Evolutionary conservation across 179 eudicot species (phyloP).

Genomic region (Beta lomatogona): DNA sequence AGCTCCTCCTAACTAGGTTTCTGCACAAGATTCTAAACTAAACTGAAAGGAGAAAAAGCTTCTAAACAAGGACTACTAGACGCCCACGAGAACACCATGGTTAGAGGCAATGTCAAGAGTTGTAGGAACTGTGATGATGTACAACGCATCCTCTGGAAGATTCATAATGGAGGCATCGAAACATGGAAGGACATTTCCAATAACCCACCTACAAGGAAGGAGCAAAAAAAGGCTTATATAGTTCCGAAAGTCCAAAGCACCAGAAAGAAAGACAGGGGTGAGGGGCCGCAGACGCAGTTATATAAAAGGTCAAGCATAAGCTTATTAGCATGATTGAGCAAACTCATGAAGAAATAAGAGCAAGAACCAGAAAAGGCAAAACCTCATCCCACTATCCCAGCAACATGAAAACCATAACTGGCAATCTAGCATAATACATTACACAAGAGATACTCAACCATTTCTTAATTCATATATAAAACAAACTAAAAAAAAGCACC

Average conservation of each 20-base stretch:
- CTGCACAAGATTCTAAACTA: slow-evolving; percentile 89
- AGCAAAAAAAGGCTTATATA: no score
- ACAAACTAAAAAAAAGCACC: neutral
- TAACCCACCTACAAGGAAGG: slow-evolving; percentile 90
- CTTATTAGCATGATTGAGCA: neutral
- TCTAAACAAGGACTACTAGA: slow-evolving; percentile 45
- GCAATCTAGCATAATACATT: neutral
- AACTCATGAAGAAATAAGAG: neutral
- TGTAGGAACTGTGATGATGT: slow-evolving; percentile 95
- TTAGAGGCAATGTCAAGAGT: slow-evolving; percentile 94
- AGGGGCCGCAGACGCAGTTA: no score
- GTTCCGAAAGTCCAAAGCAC: no score
- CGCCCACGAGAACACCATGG: slow-evolving; percentile 93
- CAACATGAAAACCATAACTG: neutral
- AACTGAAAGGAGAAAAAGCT: slow-evolving; percentile 43
- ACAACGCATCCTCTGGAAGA: slow-evolving; percentile 80
- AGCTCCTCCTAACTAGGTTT: slow-evolving; percentile 87
- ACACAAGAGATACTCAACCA: no score
- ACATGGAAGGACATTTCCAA: slow-evolving; percentile 99
- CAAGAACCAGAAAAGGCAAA: neutral
- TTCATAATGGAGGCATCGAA: slow-evolving; percentile 91
- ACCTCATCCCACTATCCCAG: neutral
- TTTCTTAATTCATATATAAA: neutral
- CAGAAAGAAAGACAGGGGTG: no score
- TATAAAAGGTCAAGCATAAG: neutral